Conservation (phyloP, 768 basidiomycete genomes). For the Scleroderma citrinum region DNA sequence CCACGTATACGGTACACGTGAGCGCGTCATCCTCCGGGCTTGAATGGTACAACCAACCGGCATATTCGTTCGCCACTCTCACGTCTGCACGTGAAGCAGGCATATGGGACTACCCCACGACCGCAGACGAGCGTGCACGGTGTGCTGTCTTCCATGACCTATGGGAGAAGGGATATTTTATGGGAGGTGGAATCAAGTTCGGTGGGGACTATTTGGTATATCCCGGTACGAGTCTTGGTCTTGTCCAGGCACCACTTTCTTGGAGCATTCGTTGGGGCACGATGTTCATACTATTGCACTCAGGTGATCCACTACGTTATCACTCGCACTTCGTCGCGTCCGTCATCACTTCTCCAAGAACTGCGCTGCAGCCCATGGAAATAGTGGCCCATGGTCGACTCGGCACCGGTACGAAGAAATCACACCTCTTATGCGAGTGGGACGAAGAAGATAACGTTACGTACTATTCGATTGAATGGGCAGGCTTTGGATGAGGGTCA, state of each 20-base stretch:
- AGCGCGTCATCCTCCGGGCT: constrained; percentile 57
- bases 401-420: constrained; percentile 96
- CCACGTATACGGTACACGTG: constrained; percentile 53
- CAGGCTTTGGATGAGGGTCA: constrained; percentile 62
- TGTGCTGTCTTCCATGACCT: constrained; percentile 76
- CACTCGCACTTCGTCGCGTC: constrained; percentile 94
- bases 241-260: background rate
- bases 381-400: constrained; percentile 92
- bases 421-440: constrained; percentile 88
- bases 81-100: constrained; percentile 57
- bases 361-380: constrained; percentile 78
- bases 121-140: constrained; percentile 59
- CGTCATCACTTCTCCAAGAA: constrained; percentile 58
- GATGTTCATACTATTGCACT: constrained; percentile 1
- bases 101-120: constrained; percentile 73
- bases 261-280: constrained; percentile 5
- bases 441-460: constrained; percentile 65
- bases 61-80: constrained; percentile 48
- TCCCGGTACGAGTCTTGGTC: constrained; percentile 56
- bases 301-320: constrained; percentile 91
- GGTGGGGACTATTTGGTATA: constrained; percentile 96
- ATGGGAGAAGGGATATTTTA: constrained; percentile 79
- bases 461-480: constrained; percentile 86
- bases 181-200: constrained; percentile 90
- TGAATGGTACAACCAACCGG: constrained; percentile 59